Conservation (phyloP, 2,329 filamentous ascomycete species). For the Stemphylium lycopersici region DNA sequence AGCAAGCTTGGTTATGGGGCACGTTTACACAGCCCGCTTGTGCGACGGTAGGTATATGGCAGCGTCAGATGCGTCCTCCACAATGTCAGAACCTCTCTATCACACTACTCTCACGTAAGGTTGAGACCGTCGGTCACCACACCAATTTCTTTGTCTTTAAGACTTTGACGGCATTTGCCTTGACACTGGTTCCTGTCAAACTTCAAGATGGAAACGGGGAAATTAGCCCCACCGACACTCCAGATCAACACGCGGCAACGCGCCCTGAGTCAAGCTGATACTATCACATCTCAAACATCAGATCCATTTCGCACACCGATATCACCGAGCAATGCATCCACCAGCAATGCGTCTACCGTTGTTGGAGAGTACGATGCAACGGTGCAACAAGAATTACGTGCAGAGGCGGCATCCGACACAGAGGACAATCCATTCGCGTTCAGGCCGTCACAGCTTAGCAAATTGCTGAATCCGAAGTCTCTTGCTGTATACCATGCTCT, state of each 20-base stretch:
- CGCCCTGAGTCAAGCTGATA: slow-evolving; percentile 32
- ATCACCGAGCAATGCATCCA: slow-evolving; percentile 33
- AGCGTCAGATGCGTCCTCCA: slow-evolving; percentile 8
- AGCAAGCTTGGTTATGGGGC: slow-evolving; percentile 13
- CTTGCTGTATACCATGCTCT: slow-evolving; percentile 58
- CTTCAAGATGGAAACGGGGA: slow-evolving; percentile 29
- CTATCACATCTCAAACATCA: slow-evolving; percentile 32
- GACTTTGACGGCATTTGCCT: not conserved
- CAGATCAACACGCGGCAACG: slow-evolving; percentile 36
- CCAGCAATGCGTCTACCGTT: slow-evolving; percentile 26
- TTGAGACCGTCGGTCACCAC: not conserved
- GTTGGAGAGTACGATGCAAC: slow-evolving; percentile 39
- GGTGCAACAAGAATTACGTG: slow-evolving; percentile 35
- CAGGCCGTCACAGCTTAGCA: slow-evolving; percentile 60
- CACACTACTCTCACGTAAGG: not conserved
- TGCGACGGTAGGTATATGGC: slow-evolving; percentile 19
- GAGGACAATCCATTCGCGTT: slow-evolving; percentile 60
- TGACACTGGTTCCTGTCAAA: not conserved
- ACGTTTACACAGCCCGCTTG: slow-evolving; percentile 23
- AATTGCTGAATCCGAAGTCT: slow-evolving; percentile 59
- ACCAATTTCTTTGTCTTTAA: not conserved
- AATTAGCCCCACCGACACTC: slow-evolving; percentile 34
- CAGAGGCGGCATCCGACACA: slow-evolving; percentile 33
- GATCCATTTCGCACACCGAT: slow-evolving; percentile 33
- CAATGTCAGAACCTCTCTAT: not conserved